Conservation (phyloP, 805 yeast genomes). For the Priceomyces fermenticarens region DNA sequence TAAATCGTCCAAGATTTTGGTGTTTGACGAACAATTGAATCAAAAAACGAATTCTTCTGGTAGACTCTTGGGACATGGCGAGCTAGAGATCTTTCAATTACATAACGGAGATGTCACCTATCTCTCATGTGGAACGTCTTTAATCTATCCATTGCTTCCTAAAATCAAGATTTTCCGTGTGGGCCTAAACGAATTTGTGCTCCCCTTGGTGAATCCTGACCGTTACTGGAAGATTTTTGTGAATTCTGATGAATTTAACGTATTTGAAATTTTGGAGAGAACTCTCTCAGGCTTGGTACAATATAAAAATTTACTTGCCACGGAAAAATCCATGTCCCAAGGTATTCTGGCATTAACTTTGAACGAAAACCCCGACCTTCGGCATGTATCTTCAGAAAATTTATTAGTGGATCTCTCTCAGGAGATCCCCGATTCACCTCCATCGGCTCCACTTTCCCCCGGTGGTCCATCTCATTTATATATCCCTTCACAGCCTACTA, state of each 20-base stretch:
- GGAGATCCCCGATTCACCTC: constrained; percentile 42
- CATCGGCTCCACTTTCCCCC: constrained; percentile 42
- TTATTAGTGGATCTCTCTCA: constrained; percentile 13
- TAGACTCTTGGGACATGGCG: constrained; percentile 57
- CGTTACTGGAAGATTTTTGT: constrained; percentile 64
- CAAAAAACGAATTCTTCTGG: constrained; percentile 30
- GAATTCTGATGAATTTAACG: constrained; percentile 24
- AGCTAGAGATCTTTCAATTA: constrained; percentile 56
- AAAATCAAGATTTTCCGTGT: constrained; percentile 56
- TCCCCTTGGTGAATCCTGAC: constrained; percentile 71
- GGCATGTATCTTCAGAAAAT: neutral
- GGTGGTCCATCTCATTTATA: neutral
- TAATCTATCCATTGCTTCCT: constrained; percentile 74
- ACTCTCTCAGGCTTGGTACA: constrained; percentile 41
- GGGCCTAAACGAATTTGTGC: constrained; percentile 45
- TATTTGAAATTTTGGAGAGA: constrained; percentile 24
- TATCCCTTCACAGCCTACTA: constrained; percentile 4
- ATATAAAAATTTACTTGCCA: constrained; percentile 36
- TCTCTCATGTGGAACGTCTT: constrained; percentile 60
- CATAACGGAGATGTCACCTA: constrained; percentile 58
- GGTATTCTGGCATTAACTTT: neutral
- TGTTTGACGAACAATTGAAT: constrained; percentile 31
- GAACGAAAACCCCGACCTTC: neutral
- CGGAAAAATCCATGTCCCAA: neutral
- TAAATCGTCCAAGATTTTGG: constrained; percentile 30